Evolutionary conservation across 148 eudicot species (phyloP).

Genomic region (Rhododendron griersonianum): DNA sequence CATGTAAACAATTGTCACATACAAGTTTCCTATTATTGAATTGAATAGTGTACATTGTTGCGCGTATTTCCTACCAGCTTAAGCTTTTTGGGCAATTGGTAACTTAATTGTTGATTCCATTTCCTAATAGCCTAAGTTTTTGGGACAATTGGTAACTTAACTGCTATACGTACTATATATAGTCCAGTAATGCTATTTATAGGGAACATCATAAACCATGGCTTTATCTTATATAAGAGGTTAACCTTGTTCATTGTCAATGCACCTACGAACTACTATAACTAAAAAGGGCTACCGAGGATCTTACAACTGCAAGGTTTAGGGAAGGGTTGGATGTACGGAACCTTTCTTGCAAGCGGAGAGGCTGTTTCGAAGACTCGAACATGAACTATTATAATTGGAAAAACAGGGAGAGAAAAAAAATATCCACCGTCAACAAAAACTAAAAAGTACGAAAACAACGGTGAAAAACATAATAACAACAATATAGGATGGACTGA

Average conservation of each 20-base stretch:
- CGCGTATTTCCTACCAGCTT: no score
- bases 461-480: neutral
- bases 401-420: neutral
- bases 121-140: no score
- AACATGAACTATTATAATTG: neutral
- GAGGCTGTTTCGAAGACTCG: no score
- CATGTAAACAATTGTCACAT: neutral
- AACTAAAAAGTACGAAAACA: neutral
- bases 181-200: neutral
- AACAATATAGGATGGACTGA: neutral
- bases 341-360: slow-evolving; percentile 23
- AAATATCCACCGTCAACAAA: neutral
- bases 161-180: neutral
- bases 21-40: neutral
- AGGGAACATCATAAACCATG: neutral
- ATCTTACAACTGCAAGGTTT: neutral
- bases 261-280: neutral
- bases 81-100: no score
- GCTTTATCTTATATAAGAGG: neutral
- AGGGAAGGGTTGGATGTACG: neutral
- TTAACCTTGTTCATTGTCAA: neutral
- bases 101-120: no score
- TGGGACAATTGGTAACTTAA: no score
- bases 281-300: neutral
- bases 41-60: no score